Evolutionary conservation across 2,329 filamentous ascomycete genomes (phyloP).

Genomic region (Sporothrix protearum): DNA sequence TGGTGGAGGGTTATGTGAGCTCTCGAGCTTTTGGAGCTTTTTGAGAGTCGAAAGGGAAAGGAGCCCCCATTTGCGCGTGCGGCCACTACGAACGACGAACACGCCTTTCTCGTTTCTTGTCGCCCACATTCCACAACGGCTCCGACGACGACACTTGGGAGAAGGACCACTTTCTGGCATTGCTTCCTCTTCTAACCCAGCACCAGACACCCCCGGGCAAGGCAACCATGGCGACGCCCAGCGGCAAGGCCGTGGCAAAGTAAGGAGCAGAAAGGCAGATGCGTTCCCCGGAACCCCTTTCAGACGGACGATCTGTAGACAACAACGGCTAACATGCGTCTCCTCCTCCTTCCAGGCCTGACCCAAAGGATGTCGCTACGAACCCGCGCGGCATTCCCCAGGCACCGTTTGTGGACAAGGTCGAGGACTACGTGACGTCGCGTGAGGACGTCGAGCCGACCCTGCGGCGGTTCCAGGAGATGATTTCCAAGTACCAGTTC

Average conservation of each 20-base stretch:
- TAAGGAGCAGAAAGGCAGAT: constrained; percentile 27
- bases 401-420: constrained; percentile 81
- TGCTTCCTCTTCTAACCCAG: too few relatives aligned
- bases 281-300: background rate
- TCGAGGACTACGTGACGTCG: constrained; percentile 80
- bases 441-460: constrained; percentile 76
- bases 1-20: constrained; percentile 14
- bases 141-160: background rate
- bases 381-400: constrained; percentile 81
- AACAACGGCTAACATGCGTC: background rate
- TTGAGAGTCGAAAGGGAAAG: background rate
- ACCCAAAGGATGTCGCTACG: constrained; percentile 49
- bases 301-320: background rate
- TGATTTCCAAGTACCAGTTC: constrained; percentile 99
- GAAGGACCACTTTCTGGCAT: background rate
- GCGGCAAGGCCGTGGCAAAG: constrained; percentile 41
- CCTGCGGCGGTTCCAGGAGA: constrained; percentile 81
- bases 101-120: background rate
- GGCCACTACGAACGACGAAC: background rate
- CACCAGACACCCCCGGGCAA: background rate
- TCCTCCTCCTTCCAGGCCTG: background rate
- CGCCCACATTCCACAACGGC: background rate
- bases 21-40: constrained; percentile 1
- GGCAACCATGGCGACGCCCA: constrained; percentile 21
- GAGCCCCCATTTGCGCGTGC: constrained; percentile 1